Evolutionary conservation across 129 eudicot genomes (phyloP), one percentile per base, ranked within the genome.

Genomic region (Artemisia argyi): DNA sequence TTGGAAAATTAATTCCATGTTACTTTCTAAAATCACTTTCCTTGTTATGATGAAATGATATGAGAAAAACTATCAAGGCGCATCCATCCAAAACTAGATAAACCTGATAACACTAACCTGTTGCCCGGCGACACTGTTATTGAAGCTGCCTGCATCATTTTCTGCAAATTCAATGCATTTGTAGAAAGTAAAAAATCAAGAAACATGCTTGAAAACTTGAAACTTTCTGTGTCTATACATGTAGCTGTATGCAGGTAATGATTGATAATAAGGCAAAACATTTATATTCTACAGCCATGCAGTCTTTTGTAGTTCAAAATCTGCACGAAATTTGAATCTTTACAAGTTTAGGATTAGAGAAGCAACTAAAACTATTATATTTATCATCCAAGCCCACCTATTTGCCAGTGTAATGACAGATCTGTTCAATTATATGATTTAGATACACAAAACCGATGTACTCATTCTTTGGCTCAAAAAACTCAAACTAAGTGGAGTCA

Each of bases 61-160:
- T 24, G 10, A 78, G 71, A 47, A 63, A 50, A 26, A 69, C 56
- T 50, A 68, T 12, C 26, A 48, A 62, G 15, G 75, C 26, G 65
- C 63, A 56, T 56, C 16, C 66, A 65, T 75, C 71, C 75, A 64
- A 62, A 49, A 30, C 52, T 50, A 48, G 1, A 44, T 52, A 75
- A 61, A 65, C 61, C 44, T 49, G 42, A 72, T 20, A 72, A 60
- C 77, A 82, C 88, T 71, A 76, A 90, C 97, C 94, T 90, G 94
- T 66, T 90, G 91, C 79, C 85, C 97, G 48, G 85, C 76, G 62
- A 90, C 97, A 66, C 97, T 90, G 82, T 87, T 90, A 81, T 90
- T 90, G 83, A 90, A 90, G 87, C 97, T 69, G 69, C 97, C 97
- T 15, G 89, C 87, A 71, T 90, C 97, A 73, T 87, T 87, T 68